Percentiles rank a stretch among this genome's conserved stretches.
phyloP scores from a whole-genome alignment of 2,329 filamentous ascomycete genomes.

The Aureobasidium musti region DNA sequence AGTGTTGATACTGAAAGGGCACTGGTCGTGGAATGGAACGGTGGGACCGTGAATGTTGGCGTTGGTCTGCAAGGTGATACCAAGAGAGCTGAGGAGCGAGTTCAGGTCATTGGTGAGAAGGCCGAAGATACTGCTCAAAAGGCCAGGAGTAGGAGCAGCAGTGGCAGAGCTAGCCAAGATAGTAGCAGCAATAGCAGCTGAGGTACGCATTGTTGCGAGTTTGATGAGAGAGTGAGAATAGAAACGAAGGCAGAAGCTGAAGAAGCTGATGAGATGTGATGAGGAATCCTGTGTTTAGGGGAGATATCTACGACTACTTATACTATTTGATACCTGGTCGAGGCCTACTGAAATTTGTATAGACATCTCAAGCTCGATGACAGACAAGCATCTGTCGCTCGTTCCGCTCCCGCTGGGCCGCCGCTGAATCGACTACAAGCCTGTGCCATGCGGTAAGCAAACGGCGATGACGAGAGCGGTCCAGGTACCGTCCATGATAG shows the following conservation, averaged over 20 bases:
- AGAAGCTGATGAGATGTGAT: constrained; percentile 8
- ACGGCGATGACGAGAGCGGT: constrained; percentile 13
- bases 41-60: constrained; percentile 27
- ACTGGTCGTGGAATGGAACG: constrained; percentile 25
- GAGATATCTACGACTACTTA: neutral
- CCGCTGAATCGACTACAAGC: neutral
- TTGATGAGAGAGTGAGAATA: neutral
- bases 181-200: constrained; percentile 17
- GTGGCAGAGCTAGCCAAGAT: constrained; percentile 16
- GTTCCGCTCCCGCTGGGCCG: constrained; percentile 10
- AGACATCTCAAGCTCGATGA: neutral
- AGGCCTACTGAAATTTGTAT: neutral
- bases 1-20: constrained; percentile 24
- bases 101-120: constrained; percentile 26
- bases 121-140: constrained; percentile 24
- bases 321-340: neutral
- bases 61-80: constrained; percentile 28
- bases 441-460: neutral
- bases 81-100: constrained; percentile 27
- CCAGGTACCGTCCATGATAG: neutral
- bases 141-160: constrained; percentile 20
- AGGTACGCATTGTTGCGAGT: constrained; percentile 10
- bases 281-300: neutral
- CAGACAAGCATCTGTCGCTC: constrained; percentile 16
- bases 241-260: neutral